A percentile compares a stretch with the other conserved stretches of the same genome.
Conservation (phyloP, 1,284 basidiomycete genomes). For the Somion occarium region DNA sequence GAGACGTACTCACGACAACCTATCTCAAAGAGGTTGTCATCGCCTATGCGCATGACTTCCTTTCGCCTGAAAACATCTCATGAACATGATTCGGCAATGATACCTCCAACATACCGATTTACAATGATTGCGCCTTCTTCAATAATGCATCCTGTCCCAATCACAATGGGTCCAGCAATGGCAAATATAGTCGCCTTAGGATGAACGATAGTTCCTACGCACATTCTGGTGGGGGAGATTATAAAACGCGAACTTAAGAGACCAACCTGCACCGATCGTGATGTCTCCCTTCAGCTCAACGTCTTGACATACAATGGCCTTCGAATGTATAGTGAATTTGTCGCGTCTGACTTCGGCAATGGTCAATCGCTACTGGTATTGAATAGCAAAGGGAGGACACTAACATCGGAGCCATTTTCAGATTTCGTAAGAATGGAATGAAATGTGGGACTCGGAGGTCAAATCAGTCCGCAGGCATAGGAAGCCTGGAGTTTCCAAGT, state of each 20-base stretch:
- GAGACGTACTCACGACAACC: conserved; percentile 65
- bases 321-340: conserved; percentile 31
- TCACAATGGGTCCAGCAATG: conserved; percentile 79
- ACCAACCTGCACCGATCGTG: conserved; percentile 75
- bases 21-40: conserved; percentile 91
- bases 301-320: conserved; percentile 83
- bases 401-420: conserved; percentile 2
- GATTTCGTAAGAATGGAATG: background rate
- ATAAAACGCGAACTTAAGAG: background rate
- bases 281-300: conserved; percentile 88
- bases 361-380: no score
- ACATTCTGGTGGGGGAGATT: background rate
- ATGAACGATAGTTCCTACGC: conserved; percentile 80
- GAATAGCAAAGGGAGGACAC: no score
- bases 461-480: no score
- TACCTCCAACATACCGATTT: conserved; percentile 57
- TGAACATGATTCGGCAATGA: conserved; percentile 4
- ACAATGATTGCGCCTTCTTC: conserved; percentile 89
- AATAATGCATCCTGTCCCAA: conserved; percentile 86
- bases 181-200: conserved; percentile 91
- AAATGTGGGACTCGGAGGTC: no score
- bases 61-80: conserved; percentile 54
- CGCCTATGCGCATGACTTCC: conserved; percentile 87
- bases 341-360: conserved; percentile 21
- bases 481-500: no score